Conservation (phyloP, 345 rosid species). For the Capsella bursapastoris region DNA sequence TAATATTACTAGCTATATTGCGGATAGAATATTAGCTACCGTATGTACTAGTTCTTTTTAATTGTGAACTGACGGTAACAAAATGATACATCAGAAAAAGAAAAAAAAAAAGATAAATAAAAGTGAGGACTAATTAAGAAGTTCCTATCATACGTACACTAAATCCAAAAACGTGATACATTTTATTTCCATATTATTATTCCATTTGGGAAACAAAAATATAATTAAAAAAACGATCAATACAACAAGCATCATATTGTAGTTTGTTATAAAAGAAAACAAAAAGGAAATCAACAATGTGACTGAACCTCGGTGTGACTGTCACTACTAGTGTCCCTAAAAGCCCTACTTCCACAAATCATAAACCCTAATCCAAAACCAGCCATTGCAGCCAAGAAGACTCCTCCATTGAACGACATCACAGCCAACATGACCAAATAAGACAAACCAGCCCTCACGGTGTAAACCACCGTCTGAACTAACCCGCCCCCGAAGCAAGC, state of each 20-base stretch:
- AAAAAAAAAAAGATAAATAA: background rate
- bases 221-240: background rate
- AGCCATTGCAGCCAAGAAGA: constrained; percentile 67
- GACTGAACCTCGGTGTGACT: constrained; percentile 39
- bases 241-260: background rate
- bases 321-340: constrained; percentile 31
- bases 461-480: constrained; percentile 51
- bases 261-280: background rate
- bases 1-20: background rate
- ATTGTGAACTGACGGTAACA: background rate
- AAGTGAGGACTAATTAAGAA: background rate
- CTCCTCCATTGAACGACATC: constrained; percentile 83
- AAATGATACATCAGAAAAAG: background rate
- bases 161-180: background rate
- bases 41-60: background rate
- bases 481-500: constrained; percentile 57
- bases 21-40: background rate
- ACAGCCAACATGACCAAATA: constrained; percentile 81
- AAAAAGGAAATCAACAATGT: constrained; percentile 38
- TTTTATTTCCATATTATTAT: constrained; percentile 7
- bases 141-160: background rate
- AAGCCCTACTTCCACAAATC: constrained; percentile 60
- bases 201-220: background rate
- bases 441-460: constrained; percentile 56
- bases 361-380: constrained; percentile 76